Evolutionary conservation across 1,284 basidiomycete genomes (phyloP).

Genomic region (Cryptococcus sp.): DNA sequence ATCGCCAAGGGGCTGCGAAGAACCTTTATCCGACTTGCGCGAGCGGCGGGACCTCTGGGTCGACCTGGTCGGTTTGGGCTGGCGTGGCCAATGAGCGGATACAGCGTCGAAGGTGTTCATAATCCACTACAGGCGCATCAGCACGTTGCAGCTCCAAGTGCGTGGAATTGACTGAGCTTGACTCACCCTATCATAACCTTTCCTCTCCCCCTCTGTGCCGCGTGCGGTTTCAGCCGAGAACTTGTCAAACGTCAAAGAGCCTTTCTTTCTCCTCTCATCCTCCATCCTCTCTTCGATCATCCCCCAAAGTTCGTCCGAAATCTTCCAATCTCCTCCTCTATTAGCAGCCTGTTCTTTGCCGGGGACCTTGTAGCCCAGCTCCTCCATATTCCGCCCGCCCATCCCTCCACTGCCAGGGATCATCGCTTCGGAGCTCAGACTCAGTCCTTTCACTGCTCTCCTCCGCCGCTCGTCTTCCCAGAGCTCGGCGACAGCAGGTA

Average conservation of each 20-base stretch:
- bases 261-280: slow-evolving; percentile 53
- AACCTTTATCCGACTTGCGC: slow-evolving; percentile 11
- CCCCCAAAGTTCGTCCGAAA: slow-evolving; percentile 43
- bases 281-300: slow-evolving; percentile 48
- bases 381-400: slow-evolving; percentile 41
- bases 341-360: slow-evolving; percentile 35
- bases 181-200: slow-evolving; percentile 55
- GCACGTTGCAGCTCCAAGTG: background rate
- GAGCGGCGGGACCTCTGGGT: slow-evolving; percentile 32
- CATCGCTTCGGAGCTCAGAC: slow-evolving; percentile 42
- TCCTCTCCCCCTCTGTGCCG: slow-evolving; percentile 41
- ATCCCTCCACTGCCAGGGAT: slow-evolving; percentile 49
- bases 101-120: slow-evolving; percentile 88
- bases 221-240: slow-evolving; percentile 34
- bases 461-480: slow-evolving; percentile 91
- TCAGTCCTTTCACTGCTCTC: slow-evolving; percentile 62
- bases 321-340: slow-evolving; percentile 53
- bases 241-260: slow-evolving; percentile 41
- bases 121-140: slow-evolving; percentile 59
- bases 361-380: slow-evolving; percentile 43
- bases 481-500: slow-evolving; percentile 83
- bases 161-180: no score
- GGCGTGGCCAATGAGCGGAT: slow-evolving; percentile 49
- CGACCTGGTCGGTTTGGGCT: slow-evolving; percentile 24
- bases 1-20: slow-evolving; percentile 14